Evolutionary conservation across 305 asterid genomes (phyloP).

Genomic region (Rubia tinctorum): DNA sequence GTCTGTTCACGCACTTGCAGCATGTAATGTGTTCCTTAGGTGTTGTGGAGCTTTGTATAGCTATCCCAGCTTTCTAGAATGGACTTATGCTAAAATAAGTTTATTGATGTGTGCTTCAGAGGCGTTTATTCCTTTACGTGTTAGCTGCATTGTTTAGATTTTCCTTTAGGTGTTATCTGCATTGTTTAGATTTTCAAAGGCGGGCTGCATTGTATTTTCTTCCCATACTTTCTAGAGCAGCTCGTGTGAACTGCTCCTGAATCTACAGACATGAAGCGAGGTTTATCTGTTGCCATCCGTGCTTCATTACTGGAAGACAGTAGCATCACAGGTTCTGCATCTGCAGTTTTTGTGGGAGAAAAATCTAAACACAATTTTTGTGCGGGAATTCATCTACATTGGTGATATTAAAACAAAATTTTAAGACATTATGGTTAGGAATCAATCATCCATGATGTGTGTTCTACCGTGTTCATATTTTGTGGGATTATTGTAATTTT

Average conservation of each 20-base stretch:
- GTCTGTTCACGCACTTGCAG: not conserved
- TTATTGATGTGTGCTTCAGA: not conserved
- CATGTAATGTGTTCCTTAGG: not conserved
- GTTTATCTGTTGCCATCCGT: slow-evolving; percentile 43
- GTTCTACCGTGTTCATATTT: too few species aligned
- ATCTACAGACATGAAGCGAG: slow-evolving; percentile 26
- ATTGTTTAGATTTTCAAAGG: slow-evolving; percentile 26
- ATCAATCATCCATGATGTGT: too few species aligned
- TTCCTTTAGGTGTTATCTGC: not conserved
- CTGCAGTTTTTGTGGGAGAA: slow-evolving; percentile 78
- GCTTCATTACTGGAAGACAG: slow-evolving; percentile 60
- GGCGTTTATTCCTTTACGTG: not conserved
- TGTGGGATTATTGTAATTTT: too few species aligned
- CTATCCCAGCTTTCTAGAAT: not conserved
- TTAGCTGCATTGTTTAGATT: not conserved
- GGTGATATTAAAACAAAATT: too few species aligned
- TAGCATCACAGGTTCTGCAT: slow-evolving; percentile 61
- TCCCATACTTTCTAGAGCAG: slow-evolving; percentile 73
- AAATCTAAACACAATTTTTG: too few species aligned
- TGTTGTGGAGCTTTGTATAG: not conserved
- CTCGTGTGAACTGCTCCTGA: slow-evolving; percentile 40
- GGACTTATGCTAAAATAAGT: not conserved
- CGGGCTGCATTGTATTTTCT: slow-evolving; percentile 56
- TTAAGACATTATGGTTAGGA: too few species aligned
- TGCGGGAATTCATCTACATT: too few species aligned